Base-by-base conservation (phyloP, 345 rosid genomes). In the Mangifera indica region DNA sequence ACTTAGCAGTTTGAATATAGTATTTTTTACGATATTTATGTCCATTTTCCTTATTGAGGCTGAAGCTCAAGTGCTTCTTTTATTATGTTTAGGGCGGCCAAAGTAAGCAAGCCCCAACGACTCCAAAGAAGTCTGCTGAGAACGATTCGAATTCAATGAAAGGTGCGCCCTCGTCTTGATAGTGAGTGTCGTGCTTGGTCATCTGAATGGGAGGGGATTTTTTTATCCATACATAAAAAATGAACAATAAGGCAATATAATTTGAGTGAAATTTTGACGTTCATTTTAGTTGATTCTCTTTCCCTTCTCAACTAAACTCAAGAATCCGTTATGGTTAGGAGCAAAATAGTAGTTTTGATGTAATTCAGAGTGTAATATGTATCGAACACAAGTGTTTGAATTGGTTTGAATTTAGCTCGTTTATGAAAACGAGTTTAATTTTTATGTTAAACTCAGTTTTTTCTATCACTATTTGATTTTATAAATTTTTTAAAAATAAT, bases 81-180 rank as follows among this genome's bases (percentile, higher is more conserved):
- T 63, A 15, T 29, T 58, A 74, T 54, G 7, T 55, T 8, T 77
- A 87, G 89, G 88, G 82, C 69, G 82, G 81, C 60, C 89, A 81
- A 72, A 66, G 67, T 72, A 89, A 84, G 83, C 75, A 72, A 62
- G 83, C 80, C 59, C 80, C 60, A 52, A 70, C 79, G 53, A 70
- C 79, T 44, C 74, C 81, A 17, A 89, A 72, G 78, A 83, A 77
- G 80, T 73, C 83, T 21, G 76, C 79, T 1, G 82, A 87, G 75
- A 75, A 63, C 62, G 90, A 80, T 76, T 73, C 87, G 49, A 77
- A 62, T 60, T 77, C 84, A 32, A 45, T 67, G 26, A 82, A 74
- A 70, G 83, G 74, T 12, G 55, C 67, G 44, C 66, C 76, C 67
- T 75, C 68, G 7, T 48, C 44, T 71, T 49, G 74, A 72, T 53